A percentile compares a stretch with the other conserved stretches of the same genome.
Conservation (phyloP, 2,329 filamentous ascomycete species). For the Ceratocystiopsis sp. region DNA sequence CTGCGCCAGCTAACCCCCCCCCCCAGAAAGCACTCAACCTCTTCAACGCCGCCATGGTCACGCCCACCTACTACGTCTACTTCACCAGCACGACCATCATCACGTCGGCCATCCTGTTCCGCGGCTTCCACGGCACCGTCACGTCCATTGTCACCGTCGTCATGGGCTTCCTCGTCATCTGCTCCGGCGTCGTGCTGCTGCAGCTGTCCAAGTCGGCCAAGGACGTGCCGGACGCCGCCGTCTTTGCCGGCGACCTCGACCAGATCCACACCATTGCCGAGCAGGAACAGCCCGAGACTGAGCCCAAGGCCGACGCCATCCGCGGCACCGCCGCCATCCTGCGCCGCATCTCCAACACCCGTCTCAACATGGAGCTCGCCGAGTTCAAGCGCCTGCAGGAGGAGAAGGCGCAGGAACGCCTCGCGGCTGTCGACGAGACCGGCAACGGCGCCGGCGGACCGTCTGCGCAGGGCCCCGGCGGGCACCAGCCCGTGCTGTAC, state of each 20-base stretch:
- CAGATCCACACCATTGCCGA: constrained; percentile 92
- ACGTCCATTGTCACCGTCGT: constrained; percentile 75
- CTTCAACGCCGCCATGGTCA: constrained; percentile 92
- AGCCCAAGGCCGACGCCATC: constrained; percentile 92
- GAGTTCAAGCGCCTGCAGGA: constrained; percentile 66
- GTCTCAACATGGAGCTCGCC: constrained; percentile 62
- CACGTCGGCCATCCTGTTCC: constrained; percentile 81
- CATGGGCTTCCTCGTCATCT: constrained; percentile 87
- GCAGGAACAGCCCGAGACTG: constrained; percentile 87
- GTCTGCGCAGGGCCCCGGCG: too few species aligned
- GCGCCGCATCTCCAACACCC: constrained; percentile 57
- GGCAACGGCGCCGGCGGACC: constrained; percentile 23
- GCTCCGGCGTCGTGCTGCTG: constrained; percentile 75
- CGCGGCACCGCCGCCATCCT: constrained; percentile 80
- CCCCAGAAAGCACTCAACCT: constrained; percentile 89
- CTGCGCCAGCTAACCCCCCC: neutral
- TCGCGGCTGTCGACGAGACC: constrained; percentile 62
- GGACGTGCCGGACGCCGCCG: constrained; percentile 82
- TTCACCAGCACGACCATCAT: constrained; percentile 94
- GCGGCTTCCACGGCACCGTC: constrained; percentile 76
- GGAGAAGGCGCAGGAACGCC: constrained; percentile 53
- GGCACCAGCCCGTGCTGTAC: constrained; percentile 27
- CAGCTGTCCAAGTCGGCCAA: constrained; percentile 98
- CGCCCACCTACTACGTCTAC: constrained; percentile 96
- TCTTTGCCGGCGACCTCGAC: constrained; percentile 84